Percentiles rank a stretch among this genome's conserved stretches.
These are phyloP conservation scores for Tulasnella sp. DNA, from an alignment of 768 basidiomycete species.

Conservation along the genomic window DNA sequence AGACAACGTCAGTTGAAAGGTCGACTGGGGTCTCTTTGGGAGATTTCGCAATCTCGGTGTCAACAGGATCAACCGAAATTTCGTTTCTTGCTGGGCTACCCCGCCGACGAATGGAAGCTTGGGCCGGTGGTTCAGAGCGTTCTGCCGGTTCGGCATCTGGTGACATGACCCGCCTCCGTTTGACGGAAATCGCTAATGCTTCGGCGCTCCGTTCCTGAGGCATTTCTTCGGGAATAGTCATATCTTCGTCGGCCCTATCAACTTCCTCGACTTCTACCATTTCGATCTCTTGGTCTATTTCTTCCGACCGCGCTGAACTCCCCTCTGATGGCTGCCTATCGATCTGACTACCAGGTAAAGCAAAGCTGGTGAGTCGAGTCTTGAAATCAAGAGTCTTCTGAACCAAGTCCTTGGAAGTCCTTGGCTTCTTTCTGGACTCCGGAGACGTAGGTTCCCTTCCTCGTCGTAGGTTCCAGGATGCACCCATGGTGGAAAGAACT, in stretches of 20 bases:
- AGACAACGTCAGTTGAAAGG: background rate
- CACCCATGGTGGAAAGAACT: background rate
- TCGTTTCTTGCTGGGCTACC: background rate
- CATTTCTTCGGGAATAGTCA: constrained; percentile 22
- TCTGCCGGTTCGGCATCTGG: background rate
- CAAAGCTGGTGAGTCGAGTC: constrained; percentile 46
- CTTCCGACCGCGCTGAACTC: constrained; percentile 11
- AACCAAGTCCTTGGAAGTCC: constrained; percentile 18
- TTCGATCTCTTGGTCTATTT: background rate
- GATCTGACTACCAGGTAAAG: constrained; percentile 41
- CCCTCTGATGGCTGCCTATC: background rate
- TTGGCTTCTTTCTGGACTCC: background rate
- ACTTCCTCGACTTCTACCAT: constrained; percentile 21
- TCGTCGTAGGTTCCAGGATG: constrained; percentile 39
- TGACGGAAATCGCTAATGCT: background rate
- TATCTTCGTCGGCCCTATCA: constrained; percentile 23
- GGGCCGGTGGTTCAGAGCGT: background rate
- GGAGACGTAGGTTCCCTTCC: constrained; percentile 22
- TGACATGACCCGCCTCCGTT: background rate
- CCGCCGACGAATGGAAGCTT: background rate
- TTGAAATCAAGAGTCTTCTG: constrained; percentile 35
- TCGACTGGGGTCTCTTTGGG: background rate
- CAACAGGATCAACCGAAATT: background rate
- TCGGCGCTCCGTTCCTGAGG: background rate
- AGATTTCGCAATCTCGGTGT: background rate